Evolutionary conservation across 352 stramenopile genomes (phyloP).

Genomic region (Saprolegnia parasitica): DNA sequence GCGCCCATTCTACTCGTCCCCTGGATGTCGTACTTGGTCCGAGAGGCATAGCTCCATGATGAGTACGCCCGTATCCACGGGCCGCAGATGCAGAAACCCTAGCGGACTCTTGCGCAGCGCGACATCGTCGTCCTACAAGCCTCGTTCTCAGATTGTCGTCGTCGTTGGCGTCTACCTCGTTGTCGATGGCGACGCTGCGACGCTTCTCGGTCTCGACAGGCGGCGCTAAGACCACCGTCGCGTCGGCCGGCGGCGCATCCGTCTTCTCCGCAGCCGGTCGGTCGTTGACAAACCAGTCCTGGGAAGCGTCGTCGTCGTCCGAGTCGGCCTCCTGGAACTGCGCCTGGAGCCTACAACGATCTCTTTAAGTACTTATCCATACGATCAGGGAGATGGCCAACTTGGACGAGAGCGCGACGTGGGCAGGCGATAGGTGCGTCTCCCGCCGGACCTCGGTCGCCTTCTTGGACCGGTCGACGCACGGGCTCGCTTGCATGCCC

Average conservation of each 20-base stretch:
- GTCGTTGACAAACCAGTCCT: slow-evolving; percentile 84
- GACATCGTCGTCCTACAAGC: slow-evolving; percentile 19
- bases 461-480: background rate
- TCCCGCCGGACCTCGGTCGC: background rate
- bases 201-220: slow-evolving; percentile 12
- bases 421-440: slow-evolving; percentile 12
- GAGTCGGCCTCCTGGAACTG: slow-evolving; percentile 67
- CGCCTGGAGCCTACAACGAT: slow-evolving; percentile 36
- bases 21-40: slow-evolving; percentile 34
- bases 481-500: background rate
- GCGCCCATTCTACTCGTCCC: too few species aligned
- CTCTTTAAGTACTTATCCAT: too few species aligned
- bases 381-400: background rate
- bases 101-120: slow-evolving; percentile 34
- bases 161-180: background rate
- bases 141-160: slow-evolving; percentile 33
- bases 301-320: slow-evolving; percentile 47
- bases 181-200: slow-evolving; percentile 2
- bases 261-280: slow-evolving; percentile 28
- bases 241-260: background rate
- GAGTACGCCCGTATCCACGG: slow-evolving; percentile 45
- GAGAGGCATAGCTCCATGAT: slow-evolving; percentile 60
- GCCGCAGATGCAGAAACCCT: slow-evolving; percentile 64
- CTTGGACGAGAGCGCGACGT: slow-evolving; percentile 15
- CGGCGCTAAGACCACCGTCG: background rate